phyloP scores from a whole-genome alignment of 1,284 basidiomycete genomes.

The Rhizoctonia solani region DNA sequence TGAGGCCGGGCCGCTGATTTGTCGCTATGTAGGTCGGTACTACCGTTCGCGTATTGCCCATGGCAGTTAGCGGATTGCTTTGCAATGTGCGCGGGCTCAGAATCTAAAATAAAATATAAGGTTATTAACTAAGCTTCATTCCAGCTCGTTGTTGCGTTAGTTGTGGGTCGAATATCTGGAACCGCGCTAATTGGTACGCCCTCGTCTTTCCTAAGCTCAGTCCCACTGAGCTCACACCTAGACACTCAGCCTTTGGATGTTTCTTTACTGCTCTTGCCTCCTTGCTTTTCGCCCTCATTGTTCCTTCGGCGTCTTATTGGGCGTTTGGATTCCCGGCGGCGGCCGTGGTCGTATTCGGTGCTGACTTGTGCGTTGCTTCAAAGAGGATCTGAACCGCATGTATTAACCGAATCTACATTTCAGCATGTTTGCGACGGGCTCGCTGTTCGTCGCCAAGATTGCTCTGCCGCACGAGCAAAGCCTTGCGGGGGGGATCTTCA shows the following conservation, averaged over 20 bases:
- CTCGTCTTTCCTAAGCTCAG: constrained; percentile 17
- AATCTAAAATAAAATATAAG: constrained; percentile 34
- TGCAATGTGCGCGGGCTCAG: constrained; percentile 59
- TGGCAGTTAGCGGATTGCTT: constrained; percentile 67
- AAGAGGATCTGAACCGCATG: neutral
- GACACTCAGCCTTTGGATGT: constrained; percentile 56
- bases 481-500: constrained; percentile 75
- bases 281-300: constrained; percentile 73
- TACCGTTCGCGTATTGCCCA: constrained; percentile 78
- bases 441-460: constrained; percentile 76
- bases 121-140: constrained; percentile 41
- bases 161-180: constrained; percentile 60
- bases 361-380: constrained; percentile 60
- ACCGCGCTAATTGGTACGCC: constrained; percentile 61
- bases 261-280: constrained; percentile 65
- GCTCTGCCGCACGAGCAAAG: constrained; percentile 74
- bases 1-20: neutral
- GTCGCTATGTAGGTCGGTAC: constrained; percentile 54
- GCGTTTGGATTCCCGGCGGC: constrained; percentile 79
- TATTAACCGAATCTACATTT: neutral
- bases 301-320: constrained; percentile 70
- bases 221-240: neutral
- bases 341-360: constrained; percentile 71
- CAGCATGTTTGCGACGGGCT: constrained; percentile 69
- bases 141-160: constrained; percentile 58